Evolutionary conservation across 495 filamentous ascomycete genomes (phyloP), one percentile per base, ranked within the genome.

Genomic region (Filosporella fistucella): DNA sequence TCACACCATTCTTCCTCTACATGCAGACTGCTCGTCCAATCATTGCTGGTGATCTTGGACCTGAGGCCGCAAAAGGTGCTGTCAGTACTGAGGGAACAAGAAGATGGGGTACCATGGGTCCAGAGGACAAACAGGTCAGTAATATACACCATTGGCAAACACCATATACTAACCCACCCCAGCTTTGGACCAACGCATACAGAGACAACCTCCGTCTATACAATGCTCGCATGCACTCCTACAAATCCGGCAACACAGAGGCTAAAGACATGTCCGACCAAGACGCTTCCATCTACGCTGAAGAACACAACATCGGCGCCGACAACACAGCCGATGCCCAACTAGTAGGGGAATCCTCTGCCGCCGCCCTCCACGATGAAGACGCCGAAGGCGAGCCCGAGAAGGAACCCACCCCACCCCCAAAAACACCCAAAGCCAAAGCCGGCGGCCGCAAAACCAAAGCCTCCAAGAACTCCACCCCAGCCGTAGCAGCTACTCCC

Each of bases 1-100:
- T 96, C 52, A 96, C 93, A 14, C 89, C 93, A 0, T 96, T 89
- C 68, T 95, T 98, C 72, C 70, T 96, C 26, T 97, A 86, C 70
- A 88, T 93, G 73, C 81, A 93, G 57, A 80, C 81, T 26, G 89
- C 88, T 35, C 85, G 93, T 22, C 66, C 75, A 16, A 77, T 79
- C 58, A 90, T 97, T 52, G 81, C 82, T 20, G 72, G 68, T 7
- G 89, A 96, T 48, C 72, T 97, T 16, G 88, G 85, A 11, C 59
- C 74, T 2, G 70, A 78, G 28, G 78, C 80, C 2, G 81, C 79
- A 47, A 86, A 89, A 51, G 86, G 85, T 55, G 85, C 91, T 39
- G 82, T 96, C 13, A 77, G 86, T 51, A 80, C 84, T 18, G 89
- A 95, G 67, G 86, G 88, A 8, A 89, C 85, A 47, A 76, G 75